Evolutionary conservation across 140 eudicot genomes (phyloP).

Genomic region (Senecio squalidus): DNA sequence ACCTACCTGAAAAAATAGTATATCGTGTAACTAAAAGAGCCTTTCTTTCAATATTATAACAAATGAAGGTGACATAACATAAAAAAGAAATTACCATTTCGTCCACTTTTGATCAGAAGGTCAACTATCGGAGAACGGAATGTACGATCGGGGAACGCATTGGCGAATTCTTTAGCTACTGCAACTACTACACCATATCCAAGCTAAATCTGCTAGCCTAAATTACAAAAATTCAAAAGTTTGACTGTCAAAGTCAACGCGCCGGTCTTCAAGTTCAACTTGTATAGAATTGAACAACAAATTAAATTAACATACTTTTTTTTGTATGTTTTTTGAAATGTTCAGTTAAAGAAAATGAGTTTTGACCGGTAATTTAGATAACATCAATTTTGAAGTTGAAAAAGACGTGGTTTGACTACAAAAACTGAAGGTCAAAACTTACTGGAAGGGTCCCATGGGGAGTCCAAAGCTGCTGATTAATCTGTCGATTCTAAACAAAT

Average conservation of each 20-base stretch:
- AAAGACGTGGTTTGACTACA: not conserved
- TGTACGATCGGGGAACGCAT: slow-evolving; percentile 79
- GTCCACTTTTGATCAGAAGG: slow-evolving; percentile 70
- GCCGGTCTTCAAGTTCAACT: not conserved
- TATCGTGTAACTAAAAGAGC: slow-evolving; percentile 14
- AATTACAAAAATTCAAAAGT: slow-evolving; percentile 17
- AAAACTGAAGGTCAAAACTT: slow-evolving; percentile 30
- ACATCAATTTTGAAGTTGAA: not conserved
- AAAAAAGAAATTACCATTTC: slow-evolving; percentile 52
- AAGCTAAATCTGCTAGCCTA: slow-evolving; percentile 89
- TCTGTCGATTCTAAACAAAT: not conserved
- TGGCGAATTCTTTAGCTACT: slow-evolving; percentile 43
- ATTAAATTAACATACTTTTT: too few species aligned
- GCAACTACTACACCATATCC: slow-evolving; percentile 95
- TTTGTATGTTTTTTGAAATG: too few species aligned
- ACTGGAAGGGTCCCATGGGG: slow-evolving; percentile 57
- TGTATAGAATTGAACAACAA: not conserved
- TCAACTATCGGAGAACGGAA: slow-evolving; percentile 62
- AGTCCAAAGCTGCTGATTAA: slow-evolving; percentile 48
- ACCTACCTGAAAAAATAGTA: slow-evolving; percentile 55
- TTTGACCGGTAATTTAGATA: not conserved
- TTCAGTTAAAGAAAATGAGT: not conserved
- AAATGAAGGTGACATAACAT: not conserved
- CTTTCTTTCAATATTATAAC: slow-evolving; percentile 1
- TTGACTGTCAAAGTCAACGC: slow-evolving; percentile 8